Conservation (phyloP, 2,329 filamentous ascomycete genomes). For the Akanthomyces lecanii region DNA sequence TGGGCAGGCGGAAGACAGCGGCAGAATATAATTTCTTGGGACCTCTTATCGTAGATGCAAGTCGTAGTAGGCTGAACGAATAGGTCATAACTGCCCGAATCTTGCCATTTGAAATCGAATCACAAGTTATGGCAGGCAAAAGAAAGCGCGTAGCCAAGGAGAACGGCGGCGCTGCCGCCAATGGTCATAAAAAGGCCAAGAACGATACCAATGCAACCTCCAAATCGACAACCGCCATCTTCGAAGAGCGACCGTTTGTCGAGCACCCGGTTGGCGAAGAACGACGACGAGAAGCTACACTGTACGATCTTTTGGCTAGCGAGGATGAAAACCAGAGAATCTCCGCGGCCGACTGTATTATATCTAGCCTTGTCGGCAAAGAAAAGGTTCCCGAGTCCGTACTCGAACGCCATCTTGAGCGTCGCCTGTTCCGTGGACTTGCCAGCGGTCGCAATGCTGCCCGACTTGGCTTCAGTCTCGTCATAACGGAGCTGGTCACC, state of each 20-base stretch:
- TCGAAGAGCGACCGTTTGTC: slow-evolving; percentile 43
- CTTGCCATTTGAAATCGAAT: slow-evolving; percentile 18
- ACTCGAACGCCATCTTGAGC: slow-evolving; percentile 56
- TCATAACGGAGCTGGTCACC: slow-evolving; percentile 73
- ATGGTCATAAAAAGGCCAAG: slow-evolving; percentile 32
- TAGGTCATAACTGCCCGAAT: slow-evolving; percentile 21
- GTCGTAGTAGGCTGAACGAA: background rate
- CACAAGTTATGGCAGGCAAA: slow-evolving; percentile 30
- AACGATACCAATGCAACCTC: slow-evolving; percentile 24
- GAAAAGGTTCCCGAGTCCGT: slow-evolving; percentile 49
- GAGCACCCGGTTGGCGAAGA: slow-evolving; percentile 50
- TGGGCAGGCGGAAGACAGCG: background rate
- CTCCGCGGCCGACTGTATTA: slow-evolving; percentile 53
- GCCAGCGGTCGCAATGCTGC: slow-evolving; percentile 88
- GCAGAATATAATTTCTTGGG: slow-evolving; percentile 17
- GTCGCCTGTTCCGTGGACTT: slow-evolving; percentile 77
- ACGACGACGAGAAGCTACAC: slow-evolving; percentile 51
- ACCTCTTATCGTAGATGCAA: slow-evolving; percentile 3
- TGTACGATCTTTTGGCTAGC: slow-evolving; percentile 60
- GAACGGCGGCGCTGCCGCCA: slow-evolving; percentile 21
- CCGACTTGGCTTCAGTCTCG: slow-evolving; percentile 82
- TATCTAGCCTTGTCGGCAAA: slow-evolving; percentile 50
- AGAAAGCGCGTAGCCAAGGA: slow-evolving; percentile 31
- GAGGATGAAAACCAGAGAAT: slow-evolving; percentile 54
- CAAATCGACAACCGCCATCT: slow-evolving; percentile 20